Conservation (phyloP, 2,329 filamentous ascomycete species). For the Calonectria ilicicola region DNA sequence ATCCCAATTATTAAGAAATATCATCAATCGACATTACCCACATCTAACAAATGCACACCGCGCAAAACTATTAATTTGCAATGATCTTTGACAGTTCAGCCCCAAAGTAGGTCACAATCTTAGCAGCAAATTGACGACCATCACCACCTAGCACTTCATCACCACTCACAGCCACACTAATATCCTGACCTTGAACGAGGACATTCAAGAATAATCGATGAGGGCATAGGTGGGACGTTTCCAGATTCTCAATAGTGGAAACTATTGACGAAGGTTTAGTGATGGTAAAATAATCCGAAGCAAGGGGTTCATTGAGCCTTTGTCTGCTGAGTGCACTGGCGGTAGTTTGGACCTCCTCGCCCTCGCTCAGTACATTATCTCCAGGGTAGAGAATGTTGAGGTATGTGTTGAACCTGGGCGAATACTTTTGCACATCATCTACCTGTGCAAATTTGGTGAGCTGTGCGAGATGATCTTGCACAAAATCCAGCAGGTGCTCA, state of each 20-base stretch:
- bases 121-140: not conserved
- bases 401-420: not conserved
- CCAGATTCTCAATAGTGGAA: not conserved
- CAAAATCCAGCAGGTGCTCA: not conserved
- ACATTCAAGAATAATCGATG: not conserved
- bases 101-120: not conserved
- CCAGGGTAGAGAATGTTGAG: not conserved
- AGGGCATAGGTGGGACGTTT: not conserved
- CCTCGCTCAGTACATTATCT: not conserved
- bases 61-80: not conserved
- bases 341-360: not conserved
- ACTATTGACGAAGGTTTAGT: not conserved
- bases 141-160: not conserved
- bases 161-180: not conserved
- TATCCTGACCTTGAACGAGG: not conserved
- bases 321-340: not conserved
- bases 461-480: not conserved
- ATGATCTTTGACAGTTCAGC: not conserved
- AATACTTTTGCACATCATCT: not conserved
- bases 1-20: not conserved
- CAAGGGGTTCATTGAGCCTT: not conserved
- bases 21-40: not conserved
- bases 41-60: not conserved
- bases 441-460: not conserved
- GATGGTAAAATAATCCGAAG: not conserved